A percentile compares a stretch with the other conserved stretches of the same genome.
Conservation (phyloP, 257 asterid species). For the Avicennia marina region DNA sequence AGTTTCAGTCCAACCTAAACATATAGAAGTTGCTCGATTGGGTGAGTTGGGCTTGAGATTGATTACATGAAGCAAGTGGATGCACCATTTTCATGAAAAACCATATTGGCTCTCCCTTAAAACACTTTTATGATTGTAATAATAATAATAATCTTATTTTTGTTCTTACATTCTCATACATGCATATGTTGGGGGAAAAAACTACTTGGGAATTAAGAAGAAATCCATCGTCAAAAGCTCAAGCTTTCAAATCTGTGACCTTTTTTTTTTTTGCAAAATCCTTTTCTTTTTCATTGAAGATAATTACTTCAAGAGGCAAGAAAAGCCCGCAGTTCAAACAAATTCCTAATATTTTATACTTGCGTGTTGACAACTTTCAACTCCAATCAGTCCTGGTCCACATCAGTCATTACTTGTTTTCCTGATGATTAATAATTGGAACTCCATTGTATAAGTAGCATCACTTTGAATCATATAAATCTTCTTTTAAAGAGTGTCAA, state of each 20-base stretch:
- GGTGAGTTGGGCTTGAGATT: neutral
- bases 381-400: slow-evolving; percentile 24
- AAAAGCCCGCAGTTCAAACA: slow-evolving; percentile 57
- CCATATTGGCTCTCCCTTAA: too few species aligned
- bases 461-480: neutral
- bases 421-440: slow-evolving; percentile 9
- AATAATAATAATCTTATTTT: too few species aligned
- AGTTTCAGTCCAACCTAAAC: neutral
- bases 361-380: slow-evolving; percentile 6
- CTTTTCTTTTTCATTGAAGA: slow-evolving; percentile 9
- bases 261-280: too few species aligned
- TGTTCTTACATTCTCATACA: too few species aligned
- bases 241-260: too few species aligned
- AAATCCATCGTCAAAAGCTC: too few species aligned
- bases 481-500: neutral
- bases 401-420: slow-evolving; percentile 9
- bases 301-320: slow-evolving; percentile 42
- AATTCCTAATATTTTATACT: slow-evolving; percentile 13
- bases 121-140: too few species aligned
- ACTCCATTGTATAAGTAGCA: neutral
- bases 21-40: neutral
- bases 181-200: too few species aligned
- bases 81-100: too few species aligned
- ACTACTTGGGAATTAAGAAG: too few species aligned
- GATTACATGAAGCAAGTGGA: too few species aligned